Evolutionary conservation across 1,284 basidiomycete genomes (phyloP).

Genomic region (Hymenochaete sp.): DNA sequence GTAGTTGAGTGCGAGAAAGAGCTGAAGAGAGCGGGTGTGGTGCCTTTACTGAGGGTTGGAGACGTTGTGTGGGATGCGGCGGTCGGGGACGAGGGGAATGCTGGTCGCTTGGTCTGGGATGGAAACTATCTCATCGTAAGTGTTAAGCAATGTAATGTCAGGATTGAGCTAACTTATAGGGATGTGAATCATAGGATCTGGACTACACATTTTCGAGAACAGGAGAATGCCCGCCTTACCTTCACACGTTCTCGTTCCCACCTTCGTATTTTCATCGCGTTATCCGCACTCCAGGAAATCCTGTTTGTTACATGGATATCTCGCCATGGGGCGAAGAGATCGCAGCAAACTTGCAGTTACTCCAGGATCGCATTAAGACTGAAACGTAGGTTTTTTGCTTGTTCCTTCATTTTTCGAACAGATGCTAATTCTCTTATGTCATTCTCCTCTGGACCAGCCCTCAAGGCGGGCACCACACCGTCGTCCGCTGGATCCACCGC

Average conservation of each 20-base stretch:
- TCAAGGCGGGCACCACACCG: conserved; percentile 66
- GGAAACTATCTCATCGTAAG: conserved; percentile 71
- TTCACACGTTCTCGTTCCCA: conserved; percentile 66
- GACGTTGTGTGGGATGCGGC: conserved; percentile 80
- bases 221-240: conserved; percentile 68
- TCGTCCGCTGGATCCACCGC: conserved; percentile 75
- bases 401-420: conserved; percentile 13
- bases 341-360: conserved; percentile 57
- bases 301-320: conserved; percentile 64
- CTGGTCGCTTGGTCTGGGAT: conserved; percentile 72
- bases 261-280: conserved; percentile 81
- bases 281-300: conserved; percentile 61
- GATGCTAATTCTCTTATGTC: conserved; percentile 1
- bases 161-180: background rate
- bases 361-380: conserved; percentile 68
- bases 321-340: conserved; percentile 69
- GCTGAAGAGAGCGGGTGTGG: conserved; percentile 54
- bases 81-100: conserved; percentile 73
- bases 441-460: conserved; percentile 36
- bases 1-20: conserved; percentile 73
- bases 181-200: conserved; percentile 45
- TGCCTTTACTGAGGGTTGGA: conserved; percentile 52
- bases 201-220: conserved; percentile 68
- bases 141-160: conserved; percentile 18
- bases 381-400: conserved; percentile 53